These are phyloP conservation scores for Tuber calosporum DNA, from an alignment of 495 filamentous ascomycete genomes.

Conservation along the genomic window DNA sequence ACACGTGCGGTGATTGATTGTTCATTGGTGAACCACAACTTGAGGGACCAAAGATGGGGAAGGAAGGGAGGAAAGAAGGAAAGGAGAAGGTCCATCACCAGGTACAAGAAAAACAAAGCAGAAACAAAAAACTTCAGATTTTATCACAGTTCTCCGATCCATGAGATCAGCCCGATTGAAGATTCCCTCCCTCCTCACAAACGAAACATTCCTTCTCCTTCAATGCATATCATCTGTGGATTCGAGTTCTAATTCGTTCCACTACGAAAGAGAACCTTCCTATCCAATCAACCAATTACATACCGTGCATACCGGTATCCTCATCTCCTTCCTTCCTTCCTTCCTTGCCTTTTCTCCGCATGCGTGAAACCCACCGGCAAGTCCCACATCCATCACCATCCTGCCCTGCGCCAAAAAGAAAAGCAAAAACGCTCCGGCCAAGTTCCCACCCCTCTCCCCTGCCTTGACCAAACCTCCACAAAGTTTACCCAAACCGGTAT, in stretches of 20 bases:
- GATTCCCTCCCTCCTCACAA: not conserved
- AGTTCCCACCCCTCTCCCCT: not conserved
- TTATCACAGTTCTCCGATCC: not conserved
- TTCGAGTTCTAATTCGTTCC: not conserved
- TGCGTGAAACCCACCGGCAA: not conserved
- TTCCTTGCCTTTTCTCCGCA: not conserved
- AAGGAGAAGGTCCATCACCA: not conserved
- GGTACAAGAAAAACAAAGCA: not conserved
- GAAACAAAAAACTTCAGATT: not conserved
- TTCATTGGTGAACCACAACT: not conserved
- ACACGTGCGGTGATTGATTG: not conserved
- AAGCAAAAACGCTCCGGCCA: not conserved
- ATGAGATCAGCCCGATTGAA: not conserved
- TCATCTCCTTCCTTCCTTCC: not conserved
- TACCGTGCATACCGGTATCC: not conserved
- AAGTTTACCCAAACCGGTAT: not conserved
- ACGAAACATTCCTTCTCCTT: no score
- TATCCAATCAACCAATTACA: not conserved
- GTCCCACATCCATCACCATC: not conserved
- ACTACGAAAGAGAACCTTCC: not conserved
- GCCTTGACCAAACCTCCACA: not conserved
- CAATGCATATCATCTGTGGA: not conserved
- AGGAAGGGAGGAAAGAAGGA: not conserved
- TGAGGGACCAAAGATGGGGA: not conserved
- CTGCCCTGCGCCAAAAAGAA: not conserved